Evolutionary conservation across 2,329 filamentous ascomycete genomes (phyloP), one percentile per base, ranked within the genome.

Genomic region (Beauveria medogensis): DNA sequence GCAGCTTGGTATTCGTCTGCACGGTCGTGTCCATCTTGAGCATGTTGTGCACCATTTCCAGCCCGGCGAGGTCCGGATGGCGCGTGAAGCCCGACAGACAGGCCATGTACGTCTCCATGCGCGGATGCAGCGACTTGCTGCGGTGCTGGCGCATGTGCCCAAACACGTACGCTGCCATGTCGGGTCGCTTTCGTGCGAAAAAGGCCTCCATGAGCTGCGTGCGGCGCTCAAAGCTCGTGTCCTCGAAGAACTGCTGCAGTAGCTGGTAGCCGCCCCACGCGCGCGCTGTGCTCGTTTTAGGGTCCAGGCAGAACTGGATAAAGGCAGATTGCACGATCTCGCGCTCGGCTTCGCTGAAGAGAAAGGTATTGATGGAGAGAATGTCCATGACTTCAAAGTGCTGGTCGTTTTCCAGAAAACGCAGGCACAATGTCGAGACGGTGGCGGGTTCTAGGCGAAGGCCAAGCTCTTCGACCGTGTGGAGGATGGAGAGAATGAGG

Each of bases 1-100:
- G 85, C 2, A 97, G 78, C 60, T 78, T 80, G 0, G 93, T 97
- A 66, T 83, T 86, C 5, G 88, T 81, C 66, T 92, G 86, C 43
- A 97, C 81, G 47, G 84, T 83, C n/a, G 87, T 82, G 72, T 99
- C 94, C 72, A 97, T 87, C 75, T 96, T 97, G 66, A 97, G 80
- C 84, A 96, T 93, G 70, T 97, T 96, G 76, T 96, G 89, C 2
- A 96, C 83, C 64, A 89, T 84, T 62, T 86, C 84, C 22, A 97
- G 76, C 47, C 85, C 86, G 60, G 90, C 85, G 1, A 75, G 34
- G 59, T 78, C 75, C 1, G 75, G 74, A 47, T 75, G 73, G n/a
- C 74, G 72, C 3, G 87, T 87, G 26, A 96, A 82, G 2, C 91
- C 90, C 63, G 90, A 83, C 61, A 97, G 88, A 64, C 87, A 92